Evolutionary conservation across 768 basidiomycete species (phyloP).

Genomic region (Termitomyces sp.): DNA sequence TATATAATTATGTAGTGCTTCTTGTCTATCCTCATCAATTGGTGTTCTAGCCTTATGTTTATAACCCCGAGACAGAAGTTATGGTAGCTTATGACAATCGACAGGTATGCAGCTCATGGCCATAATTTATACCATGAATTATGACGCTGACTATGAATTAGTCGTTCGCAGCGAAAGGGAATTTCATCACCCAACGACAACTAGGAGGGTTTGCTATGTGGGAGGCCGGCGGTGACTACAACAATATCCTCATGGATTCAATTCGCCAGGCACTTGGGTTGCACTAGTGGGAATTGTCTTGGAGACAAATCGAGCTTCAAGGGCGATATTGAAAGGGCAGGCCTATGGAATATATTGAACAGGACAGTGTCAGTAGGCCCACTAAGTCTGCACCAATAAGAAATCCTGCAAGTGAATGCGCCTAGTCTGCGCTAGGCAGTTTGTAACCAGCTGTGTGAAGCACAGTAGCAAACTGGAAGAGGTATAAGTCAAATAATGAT

Average conservation of each 20-base stretch:
- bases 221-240: constrained; percentile 66
- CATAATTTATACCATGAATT: neutral
- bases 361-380: neutral
- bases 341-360: neutral
- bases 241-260: constrained; percentile 42
- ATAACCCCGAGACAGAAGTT: constrained; percentile 34
- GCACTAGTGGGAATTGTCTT: constrained; percentile 1
- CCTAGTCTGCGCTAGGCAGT: constrained; percentile 15
- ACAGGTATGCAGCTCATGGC: constrained; percentile 21
- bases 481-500: neutral
- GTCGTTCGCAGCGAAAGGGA: constrained; percentile 50
- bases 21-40: neutral
- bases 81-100: constrained; percentile 51
- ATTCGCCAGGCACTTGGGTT: constrained; percentile 31
- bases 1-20: neutral
- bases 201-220: constrained; percentile 68
- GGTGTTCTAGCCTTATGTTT: constrained; percentile 37
- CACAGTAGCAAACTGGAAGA: constrained; percentile 59
- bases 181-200: constrained; percentile 46
- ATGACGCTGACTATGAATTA: constrained; percentile 8
- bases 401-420: neutral
- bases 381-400: neutral
- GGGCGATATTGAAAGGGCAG: neutral
- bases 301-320: neutral
- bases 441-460: constrained; percentile 69